phyloP scores from a whole-genome alignment of 2,329 filamentous ascomycete species.

The Chaetomiaceae sp. region DNA sequence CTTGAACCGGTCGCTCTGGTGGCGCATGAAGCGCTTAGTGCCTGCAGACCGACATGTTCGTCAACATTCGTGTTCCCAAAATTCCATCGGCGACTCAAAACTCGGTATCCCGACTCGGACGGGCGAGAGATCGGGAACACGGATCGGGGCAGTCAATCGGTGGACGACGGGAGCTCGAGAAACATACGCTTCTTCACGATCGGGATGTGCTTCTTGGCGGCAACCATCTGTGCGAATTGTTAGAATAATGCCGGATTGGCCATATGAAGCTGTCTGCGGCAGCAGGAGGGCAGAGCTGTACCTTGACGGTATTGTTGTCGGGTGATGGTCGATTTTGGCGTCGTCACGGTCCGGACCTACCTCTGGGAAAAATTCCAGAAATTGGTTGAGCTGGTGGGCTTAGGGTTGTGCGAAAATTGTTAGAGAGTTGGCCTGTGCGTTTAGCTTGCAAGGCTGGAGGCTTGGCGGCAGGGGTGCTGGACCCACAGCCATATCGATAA shows the following conservation, averaged over 20 bases:
- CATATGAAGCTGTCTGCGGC: background rate
- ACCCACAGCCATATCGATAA: constrained; percentile 10
- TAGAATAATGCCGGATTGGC: constrained; percentile 22
- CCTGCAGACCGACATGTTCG: constrained; percentile 49
- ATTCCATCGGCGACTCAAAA: background rate
- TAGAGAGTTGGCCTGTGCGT: constrained; percentile 23
- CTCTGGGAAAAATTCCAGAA: constrained; percentile 27
- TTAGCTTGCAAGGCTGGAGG: background rate
- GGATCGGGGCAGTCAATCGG: constrained; percentile 5
- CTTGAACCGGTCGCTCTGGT: constrained; percentile 97
- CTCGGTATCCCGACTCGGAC: background rate
- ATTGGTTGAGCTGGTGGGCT: constrained; percentile 26
- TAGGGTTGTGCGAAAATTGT: constrained; percentile 30
- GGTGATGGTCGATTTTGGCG: constrained; percentile 28
- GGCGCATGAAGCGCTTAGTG: constrained; percentile 92
- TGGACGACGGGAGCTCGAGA: constrained; percentile 15
- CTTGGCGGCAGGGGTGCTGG: constrained; percentile 12
- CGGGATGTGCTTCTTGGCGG: constrained; percentile 98
- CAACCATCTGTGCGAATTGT: constrained; percentile 67
- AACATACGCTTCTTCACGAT: constrained; percentile 99
- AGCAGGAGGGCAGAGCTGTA: constrained; percentile 15
- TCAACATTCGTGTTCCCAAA: constrained; percentile 34
- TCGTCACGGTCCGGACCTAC: constrained; percentile 26
- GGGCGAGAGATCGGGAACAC: background rate
- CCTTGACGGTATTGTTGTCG: constrained; percentile 29